These are phyloP conservation scores for Colletotrichum truncatum DNA, from an alignment of 2,329 filamentous ascomycete species.

Conservation along the genomic window DNA sequence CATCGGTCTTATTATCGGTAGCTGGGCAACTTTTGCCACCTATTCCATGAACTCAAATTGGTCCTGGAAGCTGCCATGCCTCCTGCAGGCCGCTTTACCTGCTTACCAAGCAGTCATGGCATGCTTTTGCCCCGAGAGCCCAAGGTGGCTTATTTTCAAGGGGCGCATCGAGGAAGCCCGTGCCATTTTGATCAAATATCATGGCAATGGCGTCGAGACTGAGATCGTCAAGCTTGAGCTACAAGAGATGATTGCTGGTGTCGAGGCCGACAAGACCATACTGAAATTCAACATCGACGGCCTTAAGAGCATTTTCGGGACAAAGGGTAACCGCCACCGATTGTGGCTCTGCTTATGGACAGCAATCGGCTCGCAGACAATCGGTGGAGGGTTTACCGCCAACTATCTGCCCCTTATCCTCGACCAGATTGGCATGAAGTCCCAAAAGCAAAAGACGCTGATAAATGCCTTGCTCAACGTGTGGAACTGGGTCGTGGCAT, in stretches of 20 bases:
- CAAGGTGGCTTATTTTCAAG: constrained; percentile 20
- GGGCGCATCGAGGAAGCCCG: constrained; percentile 1
- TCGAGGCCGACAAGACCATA: constrained; percentile 19
- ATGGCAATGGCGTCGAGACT: constrained; percentile 25
- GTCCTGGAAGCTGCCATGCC: background rate
- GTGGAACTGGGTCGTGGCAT: constrained; percentile 17
- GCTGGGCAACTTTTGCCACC: background rate
- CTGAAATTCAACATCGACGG: constrained; percentile 24
- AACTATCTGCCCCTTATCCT: constrained; percentile 15
- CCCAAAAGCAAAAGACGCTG: constrained; percentile 1
- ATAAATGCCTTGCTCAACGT: constrained; percentile 22
- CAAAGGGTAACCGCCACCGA: constrained; percentile 23
- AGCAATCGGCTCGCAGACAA: constrained; percentile 23
- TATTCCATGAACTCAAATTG: background rate
- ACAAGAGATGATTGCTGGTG: constrained; percentile 26
- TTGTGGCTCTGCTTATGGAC: constrained; percentile 1
- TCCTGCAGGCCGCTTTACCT: background rate
- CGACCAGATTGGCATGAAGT: constrained; percentile 1
- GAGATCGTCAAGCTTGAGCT: constrained; percentile 14
- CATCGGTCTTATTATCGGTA: constrained; percentile 24
- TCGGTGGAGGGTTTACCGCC: constrained; percentile 13
- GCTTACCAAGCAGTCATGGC: background rate
- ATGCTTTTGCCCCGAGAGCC: constrained; percentile 3
- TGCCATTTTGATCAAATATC: constrained; percentile 28
- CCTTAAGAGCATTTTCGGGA: background rate